A percentile compares a stretch with the other conserved stretches of the same genome.
phyloP scores from a whole-genome alignment of 345 rosid species.

The Eucalyptus sp. region DNA sequence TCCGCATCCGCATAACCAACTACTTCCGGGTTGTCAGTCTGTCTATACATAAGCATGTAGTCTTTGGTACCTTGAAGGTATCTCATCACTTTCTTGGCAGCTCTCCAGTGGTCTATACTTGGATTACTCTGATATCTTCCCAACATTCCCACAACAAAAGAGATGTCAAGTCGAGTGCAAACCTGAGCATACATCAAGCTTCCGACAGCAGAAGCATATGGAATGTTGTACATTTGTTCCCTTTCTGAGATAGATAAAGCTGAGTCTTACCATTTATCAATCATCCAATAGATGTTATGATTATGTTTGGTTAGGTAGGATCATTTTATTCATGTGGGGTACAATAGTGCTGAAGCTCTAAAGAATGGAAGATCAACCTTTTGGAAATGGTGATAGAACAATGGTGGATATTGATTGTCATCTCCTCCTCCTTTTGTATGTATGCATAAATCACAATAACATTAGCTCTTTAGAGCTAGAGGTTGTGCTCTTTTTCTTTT shows the following conservation, averaged over 20 bases:
- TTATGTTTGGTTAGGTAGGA: neutral
- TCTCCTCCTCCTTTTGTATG: neutral
- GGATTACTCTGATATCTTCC: too few relatives aligned
- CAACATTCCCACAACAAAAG: too few relatives aligned
- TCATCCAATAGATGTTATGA: neutral
- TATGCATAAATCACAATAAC: neutral
- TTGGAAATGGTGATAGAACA: neutral
- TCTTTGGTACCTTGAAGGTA: too few relatives aligned
- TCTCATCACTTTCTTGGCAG: too few relatives aligned
- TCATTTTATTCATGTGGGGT: neutral
- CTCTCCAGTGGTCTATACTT: too few relatives aligned
- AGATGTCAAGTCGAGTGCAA: too few relatives aligned
- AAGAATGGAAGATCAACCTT: neutral
- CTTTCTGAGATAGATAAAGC: neutral
- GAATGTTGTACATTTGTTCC: too few relatives aligned
- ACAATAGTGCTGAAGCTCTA: neutral
- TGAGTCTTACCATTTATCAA: neutral
- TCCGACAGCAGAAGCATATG: too few relatives aligned
- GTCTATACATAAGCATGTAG: too few relatives aligned
- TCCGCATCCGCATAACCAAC: too few relatives aligned
- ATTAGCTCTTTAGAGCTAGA: neutral
- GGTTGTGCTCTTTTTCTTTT: neutral
- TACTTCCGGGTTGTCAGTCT: too few relatives aligned
- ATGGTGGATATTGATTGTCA: neutral
- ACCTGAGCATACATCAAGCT: too few relatives aligned